Evolutionary conservation across 306 rosid species (phyloP).

Genomic region (Neltuma alba): DNA sequence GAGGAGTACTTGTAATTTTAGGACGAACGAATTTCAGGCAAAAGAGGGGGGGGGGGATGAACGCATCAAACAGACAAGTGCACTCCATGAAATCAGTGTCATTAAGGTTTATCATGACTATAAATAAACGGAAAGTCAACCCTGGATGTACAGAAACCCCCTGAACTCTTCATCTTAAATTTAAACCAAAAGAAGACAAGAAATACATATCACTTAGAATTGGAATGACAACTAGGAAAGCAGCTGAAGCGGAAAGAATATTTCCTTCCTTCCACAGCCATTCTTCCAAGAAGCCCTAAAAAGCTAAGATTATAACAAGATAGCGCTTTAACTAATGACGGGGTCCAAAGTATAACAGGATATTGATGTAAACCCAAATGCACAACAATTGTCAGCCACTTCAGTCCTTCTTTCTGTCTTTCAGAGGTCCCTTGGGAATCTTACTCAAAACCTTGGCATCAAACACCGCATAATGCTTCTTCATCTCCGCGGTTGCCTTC

Average conservation of each 20-base stretch:
- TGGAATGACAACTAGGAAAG: constrained; percentile 23
- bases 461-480: constrained; percentile 86
- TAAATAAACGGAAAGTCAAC: not conserved
- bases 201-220: constrained; percentile 36
- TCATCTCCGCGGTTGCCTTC: constrained; percentile 71
- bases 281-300: constrained; percentile 31
- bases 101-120: not conserved
- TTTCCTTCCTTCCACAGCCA: constrained; percentile 37
- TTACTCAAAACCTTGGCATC: constrained; percentile 86
- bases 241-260: constrained; percentile 23
- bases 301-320: constrained; percentile 26
- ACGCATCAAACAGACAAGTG: not conserved
- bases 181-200: not conserved
- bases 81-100: not conserved
- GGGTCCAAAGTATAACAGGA: constrained; percentile 35
- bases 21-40: not conserved
- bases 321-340: constrained; percentile 45
- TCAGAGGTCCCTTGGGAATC: constrained; percentile 72
- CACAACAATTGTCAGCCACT: constrained; percentile 33
- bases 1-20: not conserved
- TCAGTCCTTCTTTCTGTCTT: constrained; percentile 69
- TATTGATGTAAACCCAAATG: constrained; percentile 34
- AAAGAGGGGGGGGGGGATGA: no score
- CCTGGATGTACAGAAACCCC: not conserved
- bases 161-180: not conserved